Conservation (phyloP, 768 basidiomycete genomes). For the Lactarius deliciosus region DNA sequence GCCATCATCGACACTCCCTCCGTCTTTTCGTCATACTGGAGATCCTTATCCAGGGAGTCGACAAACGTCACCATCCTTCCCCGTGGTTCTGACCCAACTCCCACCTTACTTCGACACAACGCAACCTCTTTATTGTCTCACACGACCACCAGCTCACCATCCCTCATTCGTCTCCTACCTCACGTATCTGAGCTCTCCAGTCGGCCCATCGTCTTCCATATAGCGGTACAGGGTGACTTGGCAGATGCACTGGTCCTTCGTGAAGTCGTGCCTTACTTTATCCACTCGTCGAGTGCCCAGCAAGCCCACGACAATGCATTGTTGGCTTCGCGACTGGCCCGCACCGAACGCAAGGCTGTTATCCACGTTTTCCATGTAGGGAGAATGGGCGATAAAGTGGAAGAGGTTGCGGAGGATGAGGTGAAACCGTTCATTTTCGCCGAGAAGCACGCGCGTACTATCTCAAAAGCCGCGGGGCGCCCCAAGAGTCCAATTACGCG, state of each 20-base stretch:
- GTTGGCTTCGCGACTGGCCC: slow-evolving; percentile 79
- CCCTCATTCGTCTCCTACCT: slow-evolving; percentile 59
- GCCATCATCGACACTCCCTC: slow-evolving; percentile 53
- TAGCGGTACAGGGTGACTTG: slow-evolving; percentile 64
- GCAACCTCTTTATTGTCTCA: slow-evolving; percentile 52
- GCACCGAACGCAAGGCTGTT: slow-evolving; percentile 68
- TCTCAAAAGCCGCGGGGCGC: slow-evolving; percentile 19
- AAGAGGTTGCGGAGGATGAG: slow-evolving; percentile 59
- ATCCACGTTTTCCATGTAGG: slow-evolving; percentile 75
- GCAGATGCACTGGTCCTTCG: slow-evolving; percentile 75
- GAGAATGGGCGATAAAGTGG: slow-evolving; percentile 40
- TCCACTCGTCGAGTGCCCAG: slow-evolving; percentile 74
- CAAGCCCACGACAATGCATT: slow-evolving; percentile 90
- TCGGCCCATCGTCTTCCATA: slow-evolving; percentile 67
- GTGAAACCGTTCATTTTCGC: slow-evolving; percentile 60
- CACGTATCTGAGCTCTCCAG: slow-evolving; percentile 67
- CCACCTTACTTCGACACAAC: slow-evolving; percentile 51
- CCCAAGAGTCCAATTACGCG: slow-evolving; percentile 4
- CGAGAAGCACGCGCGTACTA: slow-evolving; percentile 37
- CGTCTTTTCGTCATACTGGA: slow-evolving; percentile 45
- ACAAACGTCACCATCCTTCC: slow-evolving; percentile 53
- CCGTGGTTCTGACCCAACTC: slow-evolving; percentile 61
- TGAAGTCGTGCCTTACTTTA: slow-evolving; percentile 75
- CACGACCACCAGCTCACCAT: slow-evolving; percentile 52
- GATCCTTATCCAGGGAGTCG: slow-evolving; percentile 35